A percentile compares a stretch with the other conserved stretches of the same genome.
These are phyloP conservation scores for Rhynchosporium graminicola DNA, from an alignment of 2,329 filamentous ascomycete genomes.

Conservation along the genomic window DNA sequence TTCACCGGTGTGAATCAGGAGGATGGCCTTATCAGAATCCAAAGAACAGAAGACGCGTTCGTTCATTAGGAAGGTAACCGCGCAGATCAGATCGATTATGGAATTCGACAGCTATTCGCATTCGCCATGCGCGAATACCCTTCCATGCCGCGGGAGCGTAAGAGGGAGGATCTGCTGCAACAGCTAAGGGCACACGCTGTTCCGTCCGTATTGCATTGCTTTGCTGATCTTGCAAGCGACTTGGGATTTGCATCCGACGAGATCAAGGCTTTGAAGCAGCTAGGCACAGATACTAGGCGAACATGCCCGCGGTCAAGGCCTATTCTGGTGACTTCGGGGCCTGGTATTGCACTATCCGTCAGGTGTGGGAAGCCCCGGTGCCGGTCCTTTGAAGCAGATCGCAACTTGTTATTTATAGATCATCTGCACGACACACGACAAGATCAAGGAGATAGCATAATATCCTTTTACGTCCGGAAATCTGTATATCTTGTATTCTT, in stretches of 20 bases:
- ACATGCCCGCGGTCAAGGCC: not conserved
- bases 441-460: too few species aligned
- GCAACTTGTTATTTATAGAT: conserved; percentile 2
- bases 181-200: not conserved
- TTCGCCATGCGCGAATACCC: conserved; percentile 3
- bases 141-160: not conserved
- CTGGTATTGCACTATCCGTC: not conserved
- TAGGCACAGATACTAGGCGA: not conserved
- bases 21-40: not conserved
- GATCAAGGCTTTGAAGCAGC: not conserved
- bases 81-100: not conserved
- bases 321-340: conserved; percentile 1
- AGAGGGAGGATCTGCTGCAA: not conserved
- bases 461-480: not conserved
- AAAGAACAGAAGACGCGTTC: not conserved
- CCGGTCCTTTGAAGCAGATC: not conserved
- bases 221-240: not conserved
- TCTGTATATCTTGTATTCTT: conserved; percentile 3
- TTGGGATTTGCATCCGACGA: not conserved
- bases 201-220: not conserved
- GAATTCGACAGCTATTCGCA: not conserved
- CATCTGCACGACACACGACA: too few species aligned
- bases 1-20: not conserved
- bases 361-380: not conserved
- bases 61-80: not conserved